Percentiles rank a stretch among this genome's conserved stretches.
Conservation (phyloP, 805 yeast species). For the Kuraishia borneana region DNA sequence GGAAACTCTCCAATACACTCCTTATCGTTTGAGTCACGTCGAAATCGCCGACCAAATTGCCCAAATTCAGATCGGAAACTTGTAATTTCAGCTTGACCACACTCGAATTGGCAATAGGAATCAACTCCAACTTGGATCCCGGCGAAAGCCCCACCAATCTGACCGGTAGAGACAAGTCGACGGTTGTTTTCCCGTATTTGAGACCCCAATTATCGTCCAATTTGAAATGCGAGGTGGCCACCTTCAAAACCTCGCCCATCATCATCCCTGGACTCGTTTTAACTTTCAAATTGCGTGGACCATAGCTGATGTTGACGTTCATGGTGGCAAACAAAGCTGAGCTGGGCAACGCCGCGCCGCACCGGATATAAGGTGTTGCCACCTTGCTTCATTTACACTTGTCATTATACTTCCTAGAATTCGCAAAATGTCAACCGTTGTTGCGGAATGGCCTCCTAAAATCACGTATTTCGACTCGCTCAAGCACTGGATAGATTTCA, state of each 20-base stretch:
- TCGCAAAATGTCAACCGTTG: neutral
- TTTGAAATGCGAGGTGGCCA: slow-evolving; percentile 25
- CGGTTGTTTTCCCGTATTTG: slow-evolving; percentile 17
- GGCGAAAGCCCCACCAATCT: slow-evolving; percentile 30
- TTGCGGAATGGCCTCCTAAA: neutral
- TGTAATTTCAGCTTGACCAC: slow-evolving; percentile 13
- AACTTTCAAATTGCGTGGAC: slow-evolving; percentile 20
- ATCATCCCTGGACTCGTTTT: slow-evolving; percentile 23
- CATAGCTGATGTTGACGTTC: slow-evolving; percentile 23
- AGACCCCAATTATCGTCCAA: slow-evolving; percentile 10
- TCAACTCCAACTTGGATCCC: slow-evolving; percentile 28
- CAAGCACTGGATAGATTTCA: slow-evolving; percentile 13
- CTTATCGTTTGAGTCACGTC: too few relatives aligned
- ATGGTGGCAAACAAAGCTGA: too few relatives aligned
- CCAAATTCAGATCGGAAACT: slow-evolving; percentile 5
- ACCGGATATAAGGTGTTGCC: too few relatives aligned
- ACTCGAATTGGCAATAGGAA: slow-evolving; percentile 2
- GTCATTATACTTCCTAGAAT: neutral
- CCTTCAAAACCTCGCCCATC: slow-evolving; percentile 22
- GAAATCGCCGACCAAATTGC: slow-evolving; percentile 6
- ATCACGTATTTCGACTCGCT: slow-evolving; percentile 12
- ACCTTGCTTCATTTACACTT: neutral
- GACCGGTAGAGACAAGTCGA: slow-evolving; percentile 29
- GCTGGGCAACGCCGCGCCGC: neutral
- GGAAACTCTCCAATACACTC: too few relatives aligned